Percentiles rank a stretch among this genome's conserved stretches.
Conservation (phyloP, 371 early-diverging fungal genomes). For the Cladochytrium tenue region DNA sequence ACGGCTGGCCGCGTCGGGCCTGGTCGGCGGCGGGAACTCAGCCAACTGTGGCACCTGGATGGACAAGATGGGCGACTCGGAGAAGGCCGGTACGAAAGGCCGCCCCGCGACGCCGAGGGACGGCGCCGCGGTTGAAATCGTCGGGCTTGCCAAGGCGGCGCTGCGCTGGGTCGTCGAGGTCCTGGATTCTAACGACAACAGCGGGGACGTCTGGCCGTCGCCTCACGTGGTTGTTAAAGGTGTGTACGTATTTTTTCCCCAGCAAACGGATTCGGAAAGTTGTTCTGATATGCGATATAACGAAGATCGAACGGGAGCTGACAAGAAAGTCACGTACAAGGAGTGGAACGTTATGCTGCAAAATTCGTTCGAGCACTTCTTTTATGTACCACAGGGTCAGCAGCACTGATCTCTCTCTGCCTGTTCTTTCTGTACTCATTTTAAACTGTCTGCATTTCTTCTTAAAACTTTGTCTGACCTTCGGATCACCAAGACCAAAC, state of each 20-base stretch:
- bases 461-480: background rate
- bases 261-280: no score
- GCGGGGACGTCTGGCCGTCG: conserved; percentile 29
- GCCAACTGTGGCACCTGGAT: conserved; percentile 98
- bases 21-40: conserved; percentile 84
- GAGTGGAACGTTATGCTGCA: conserved; percentile 82
- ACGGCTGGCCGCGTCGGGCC: conserved; percentile 59
- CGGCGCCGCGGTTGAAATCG: conserved; percentile 90
- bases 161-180: conserved; percentile 70
- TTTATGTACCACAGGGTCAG: conserved; percentile 79
- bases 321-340: conserved; percentile 48
- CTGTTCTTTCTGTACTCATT: background rate
- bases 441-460: background rate
- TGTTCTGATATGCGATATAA: no score
- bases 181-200: conserved; percentile 13
- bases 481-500: conserved; percentile 30
- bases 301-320: conserved; percentile 14
- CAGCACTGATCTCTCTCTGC: background rate
- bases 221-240: conserved; percentile 28
- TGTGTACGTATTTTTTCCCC: conserved; percentile 10
- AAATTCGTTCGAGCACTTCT: conserved; percentile 80
- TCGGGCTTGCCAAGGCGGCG: conserved; percentile 80
- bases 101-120: conserved; percentile 92
- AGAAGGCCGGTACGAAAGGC: conserved; percentile 87
- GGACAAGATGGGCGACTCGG: conserved; percentile 98